Conservation (phyloP, 2,329 filamentous ascomycete species). For the Fusarium sp. region DNA sequence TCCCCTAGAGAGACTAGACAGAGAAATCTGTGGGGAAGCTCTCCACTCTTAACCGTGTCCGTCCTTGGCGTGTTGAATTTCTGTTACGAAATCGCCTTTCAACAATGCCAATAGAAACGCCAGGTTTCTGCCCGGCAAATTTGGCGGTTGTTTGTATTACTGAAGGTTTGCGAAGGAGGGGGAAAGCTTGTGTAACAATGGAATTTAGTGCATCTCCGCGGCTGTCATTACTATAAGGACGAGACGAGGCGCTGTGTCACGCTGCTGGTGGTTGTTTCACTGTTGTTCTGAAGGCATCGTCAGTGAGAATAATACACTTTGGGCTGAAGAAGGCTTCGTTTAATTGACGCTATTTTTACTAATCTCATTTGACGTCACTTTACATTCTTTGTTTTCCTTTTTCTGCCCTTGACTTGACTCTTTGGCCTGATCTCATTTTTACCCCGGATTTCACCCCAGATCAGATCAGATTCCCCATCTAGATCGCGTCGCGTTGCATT, state of each 20-base stretch:
- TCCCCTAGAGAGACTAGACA: no score
- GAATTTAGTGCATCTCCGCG: conserved; percentile 47
- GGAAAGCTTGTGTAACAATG: background rate
- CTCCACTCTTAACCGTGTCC: conserved; percentile 35
- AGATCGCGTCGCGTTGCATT: background rate
- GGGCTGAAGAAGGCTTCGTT: no score
- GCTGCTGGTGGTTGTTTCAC: background rate
- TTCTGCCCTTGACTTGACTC: background rate
- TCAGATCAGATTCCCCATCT: conserved; percentile 2
- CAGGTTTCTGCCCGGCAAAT: no score
- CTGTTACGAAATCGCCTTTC: conserved; percentile 46
- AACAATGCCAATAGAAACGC: no score
- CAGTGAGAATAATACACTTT: background rate
- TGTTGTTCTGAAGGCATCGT: conserved; percentile 16
- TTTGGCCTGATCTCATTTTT: conserved; percentile 6
- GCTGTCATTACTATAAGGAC: conserved; percentile 15
- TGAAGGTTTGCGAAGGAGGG: no score
- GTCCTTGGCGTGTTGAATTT: conserved; percentile 36
- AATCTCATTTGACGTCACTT: conserved; percentile 1
- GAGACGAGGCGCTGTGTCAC: background rate
- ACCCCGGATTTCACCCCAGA: conserved; percentile 10
- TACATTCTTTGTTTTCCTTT: background rate
- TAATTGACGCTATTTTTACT: background rate
- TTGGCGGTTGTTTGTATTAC: no score
- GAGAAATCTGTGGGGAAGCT: background rate